Base-by-base conservation (phyloP, 495 filamentous ascomycete genomes). In the Annulohypoxylon bovei region DNA sequence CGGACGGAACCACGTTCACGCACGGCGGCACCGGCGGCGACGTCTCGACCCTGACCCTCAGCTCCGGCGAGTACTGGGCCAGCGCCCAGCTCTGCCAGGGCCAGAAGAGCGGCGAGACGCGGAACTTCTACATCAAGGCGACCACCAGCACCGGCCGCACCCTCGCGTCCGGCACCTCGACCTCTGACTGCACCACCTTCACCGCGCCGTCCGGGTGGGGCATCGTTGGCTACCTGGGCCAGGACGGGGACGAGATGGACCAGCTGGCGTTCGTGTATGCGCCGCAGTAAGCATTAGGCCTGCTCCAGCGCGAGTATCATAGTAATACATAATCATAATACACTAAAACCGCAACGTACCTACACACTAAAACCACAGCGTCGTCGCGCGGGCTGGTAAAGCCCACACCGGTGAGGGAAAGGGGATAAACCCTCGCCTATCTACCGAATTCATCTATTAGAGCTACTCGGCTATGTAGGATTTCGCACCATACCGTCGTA, bases 1-100 rank as follows among this genome's bases (percentile, higher is more conserved):
- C 76, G 0, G 81, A 83, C 46, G 87, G 85, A 0, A 81, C 80
- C 1, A 71, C 54, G 0, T 74, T 85, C n/a, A 79, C 74, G 4
- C 87, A 90, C 67, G 88, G 88, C 14, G 88, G 87, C 14, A 84
- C 67, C 1, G 87, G 87, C 14, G 87, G 87, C 0, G 80, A 78
- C 0, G 76, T 55, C 11, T 55, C 67, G n/a, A 76, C 77, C 1
- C 75, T 90, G 14, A 79, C 77, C 0, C 80, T 90, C 11, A 80
- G 47, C 1, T 67, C 64, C 3, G 75, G 72, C 9, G 88, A 91
- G 73, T 78, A 74, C 57, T 85, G 86, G 83, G 78, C 76, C 1
- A 71, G 78, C 46, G 86, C 84, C 0, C 71, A 79, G 67, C 79
- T 90, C 14, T 90, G 88, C 71, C 79, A 81, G 57, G 88, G 82